Evolutionary conservation across 371 early-diverging fungal species (phyloP), one percentile per base, ranked within the genome.

Genomic region (Rhizomucor pusillus): DNA sequence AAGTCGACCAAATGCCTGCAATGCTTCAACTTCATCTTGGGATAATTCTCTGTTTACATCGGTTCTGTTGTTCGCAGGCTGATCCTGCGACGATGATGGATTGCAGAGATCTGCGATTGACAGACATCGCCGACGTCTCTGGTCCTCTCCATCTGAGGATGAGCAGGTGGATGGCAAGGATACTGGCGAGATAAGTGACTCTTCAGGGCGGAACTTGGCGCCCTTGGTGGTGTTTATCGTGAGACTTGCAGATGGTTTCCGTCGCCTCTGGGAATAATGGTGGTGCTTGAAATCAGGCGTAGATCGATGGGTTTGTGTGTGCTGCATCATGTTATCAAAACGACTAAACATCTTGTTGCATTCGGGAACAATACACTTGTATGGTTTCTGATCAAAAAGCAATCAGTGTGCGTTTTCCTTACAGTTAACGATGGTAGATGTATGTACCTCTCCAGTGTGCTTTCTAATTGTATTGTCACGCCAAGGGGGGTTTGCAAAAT

Each of bases 261-360:
- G 54, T 44, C 14, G 54, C 43, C 29, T 43, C 20, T 43, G 49
- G n/a, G 12, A 24, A 29, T 50, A 36, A 14, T 13, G 56, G 47
- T 24, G 37, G 25, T 40, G 41, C 37, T 7, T 41, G 43, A 14
- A 49, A 29, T 36, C 39, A n/a, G 44, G 40, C 18, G 35, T 36
- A 22, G 39, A 40, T 23, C 75, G 67, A 41, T 82, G 83, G 0
- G 83, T 82, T 47, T 82, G 83, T 12, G 83, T 80, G 44, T 82
- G 83, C 29, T 82, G 83, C 67, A 82, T 80, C 83, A 82, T 82
- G 60, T 82, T 82, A 65, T 82, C 83, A 50, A 77, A 82, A 34
- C 83, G 68, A 56, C 80, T 79, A 52, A 82, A 82, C 48, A 69
- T 71, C 36, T 81, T 74, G 50, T 70, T 65, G 51, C 83, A 82